These are phyloP conservation scores for Phylloporus sp. DNA, from an alignment of 768 basidiomycete species.

Conservation along the genomic window DNA sequence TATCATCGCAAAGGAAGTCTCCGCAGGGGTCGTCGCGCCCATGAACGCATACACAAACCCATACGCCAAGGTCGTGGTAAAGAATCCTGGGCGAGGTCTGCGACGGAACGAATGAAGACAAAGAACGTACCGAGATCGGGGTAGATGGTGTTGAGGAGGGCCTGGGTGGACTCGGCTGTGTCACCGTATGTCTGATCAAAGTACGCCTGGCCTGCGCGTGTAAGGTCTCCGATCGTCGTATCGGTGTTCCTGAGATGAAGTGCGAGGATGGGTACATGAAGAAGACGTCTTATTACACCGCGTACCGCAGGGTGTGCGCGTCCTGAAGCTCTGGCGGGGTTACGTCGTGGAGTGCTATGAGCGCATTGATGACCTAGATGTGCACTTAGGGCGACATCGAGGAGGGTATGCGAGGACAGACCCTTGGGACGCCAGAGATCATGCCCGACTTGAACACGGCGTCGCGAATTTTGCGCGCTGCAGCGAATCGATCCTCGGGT, in stretches of 20 bases:
- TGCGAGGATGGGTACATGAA: background rate
- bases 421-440: slow-evolving; percentile 56
- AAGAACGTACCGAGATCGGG: slow-evolving; percentile 56
- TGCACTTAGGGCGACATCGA: background rate
- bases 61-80: slow-evolving; percentile 51
- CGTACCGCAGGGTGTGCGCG: slow-evolving; percentile 43
- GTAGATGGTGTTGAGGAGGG: slow-evolving; percentile 47
- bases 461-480: slow-evolving; percentile 58
- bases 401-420: slow-evolving; percentile 18
- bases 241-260: slow-evolving; percentile 35
- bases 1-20: slow-evolving; percentile 60
- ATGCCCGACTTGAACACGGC: slow-evolving; percentile 60
- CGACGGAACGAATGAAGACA: background rate
- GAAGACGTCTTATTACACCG: background rate
- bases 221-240: slow-evolving; percentile 42
- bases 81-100: slow-evolving; percentile 42
- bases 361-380: slow-evolving; percentile 48
- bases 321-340: slow-evolving; percentile 54
- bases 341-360: slow-evolving; percentile 46
- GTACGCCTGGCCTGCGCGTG: slow-evolving; percentile 37
- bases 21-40: slow-evolving; percentile 43
- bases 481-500: slow-evolving; percentile 35
- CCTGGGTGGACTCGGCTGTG: slow-evolving; percentile 46
- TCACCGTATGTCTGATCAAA: slow-evolving; percentile 55
- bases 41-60: slow-evolving; percentile 52